Evolutionary conservation across 345 rosid species (phyloP), one percentile per base, ranked within the genome.

Genomic region (Excoecaria agallocha): DNA sequence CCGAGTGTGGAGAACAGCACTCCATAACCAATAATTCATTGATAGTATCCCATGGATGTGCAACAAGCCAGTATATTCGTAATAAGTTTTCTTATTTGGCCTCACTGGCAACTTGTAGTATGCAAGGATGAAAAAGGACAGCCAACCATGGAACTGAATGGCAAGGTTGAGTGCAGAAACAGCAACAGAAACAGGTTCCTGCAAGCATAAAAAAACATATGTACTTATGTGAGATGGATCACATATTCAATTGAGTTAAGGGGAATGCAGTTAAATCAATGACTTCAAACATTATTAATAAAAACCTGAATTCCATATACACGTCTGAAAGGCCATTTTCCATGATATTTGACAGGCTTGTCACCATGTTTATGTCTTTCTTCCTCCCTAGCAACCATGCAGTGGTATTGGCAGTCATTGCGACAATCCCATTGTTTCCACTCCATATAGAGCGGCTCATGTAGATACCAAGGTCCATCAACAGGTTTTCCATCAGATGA

Each of bases 351-450:
- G 76, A 86, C 87, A 74, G 97, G 97, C 60, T 66, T 80, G 56
- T 83, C 84, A 46, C 95, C 97, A 68, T 78, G 86, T 76, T 84
- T 83, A 72, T 74, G 80, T 66, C 92, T 85, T 71, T 92, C 94
- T 83, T 89, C 89, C 85, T 92, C 95, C 82, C 97, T 89, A 59
- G 81, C 73, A 84, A 92, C 85, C 97, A 94, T 94, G 72, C 98
- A 91, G 41, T 88, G 84, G 76, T 89, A 91, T 39, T 76, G 86
- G 55, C 97, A 91, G 71, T 89, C 91, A 74, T 85, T 84, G 50
- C 48, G 85, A 74, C 97, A 92, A 72, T 92, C 96, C 98, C 97
- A 94, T 46, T 93, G 96, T 83, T 91, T 93, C 97, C 98, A 93
- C 73, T 78, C 74, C 24, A 87, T 77, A 74, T 91, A 91, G 43